Base-by-base conservation (phyloP, 2,329 filamentous ascomycete species). In the Ophiocordyceps sinensis region DNA sequence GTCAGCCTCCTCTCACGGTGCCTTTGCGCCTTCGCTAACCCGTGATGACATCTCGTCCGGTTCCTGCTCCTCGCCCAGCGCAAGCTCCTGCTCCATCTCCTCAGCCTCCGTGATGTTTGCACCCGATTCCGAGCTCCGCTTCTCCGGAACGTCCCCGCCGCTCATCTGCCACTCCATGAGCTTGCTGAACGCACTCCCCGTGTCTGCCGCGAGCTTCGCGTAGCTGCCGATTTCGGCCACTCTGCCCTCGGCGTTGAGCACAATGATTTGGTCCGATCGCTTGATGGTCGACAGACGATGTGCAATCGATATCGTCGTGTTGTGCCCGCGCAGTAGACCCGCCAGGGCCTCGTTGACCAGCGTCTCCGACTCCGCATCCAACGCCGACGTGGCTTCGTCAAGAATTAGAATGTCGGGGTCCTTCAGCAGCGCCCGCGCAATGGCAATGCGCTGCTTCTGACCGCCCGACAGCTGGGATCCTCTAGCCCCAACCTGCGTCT, bases 121-220 rank as follows among this genome's bases (percentile, higher is more conserved):
- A 10, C 55, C 56, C 3, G 51, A 50, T n/a, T 53, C 56, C 19
- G 47, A 53, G 38, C 45, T 55, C 17, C 48, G 56, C 29, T 66
- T 63, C 4, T 69, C 58, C 0, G 68, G 59, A 9, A 68, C 54
- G 42, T 94, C 86, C 9, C 83, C 82, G 12, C 88, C 89, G 52
- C 75, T 91, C 77, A 96, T 84, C 64, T 98, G 91, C 88, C 88
- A 96, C 62, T 96, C 89, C 91, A 98, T 98, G 41, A 98, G 69
- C 63, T 83, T 91, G 52, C 80, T 89, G 56, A 98, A 98, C 2
- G 88, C 86, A 40, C 89, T 93, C 10, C 82, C 67, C 14, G 75
- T 73, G 44, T 85, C 77, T 5, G 73, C 68, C 40, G 80, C 83
- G 19, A 98, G 73, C 47, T 86, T 75, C 21, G 71, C 65, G 58